Evolutionary conservation across 2,329 filamentous ascomycete genomes (phyloP).

Genomic region (Balansia obtecta): DNA sequence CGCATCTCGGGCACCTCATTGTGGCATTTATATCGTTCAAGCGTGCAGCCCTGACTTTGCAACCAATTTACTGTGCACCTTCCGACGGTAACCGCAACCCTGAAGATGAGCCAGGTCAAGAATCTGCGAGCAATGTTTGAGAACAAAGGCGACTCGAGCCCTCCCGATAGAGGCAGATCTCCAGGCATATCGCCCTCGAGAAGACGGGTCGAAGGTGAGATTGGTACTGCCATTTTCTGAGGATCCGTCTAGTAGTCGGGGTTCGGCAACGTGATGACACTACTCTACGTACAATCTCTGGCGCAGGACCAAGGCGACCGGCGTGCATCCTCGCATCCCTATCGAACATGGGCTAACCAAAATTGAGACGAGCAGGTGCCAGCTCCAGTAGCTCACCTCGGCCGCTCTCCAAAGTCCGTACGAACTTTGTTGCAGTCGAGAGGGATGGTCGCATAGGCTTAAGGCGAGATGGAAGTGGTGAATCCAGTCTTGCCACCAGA

Average conservation of each 20-base stretch:
- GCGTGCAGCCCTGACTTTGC: neutral
- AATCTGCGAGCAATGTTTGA: conserved; percentile 75
- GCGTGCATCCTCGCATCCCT: neutral
- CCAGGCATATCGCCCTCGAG: conserved; percentile 35
- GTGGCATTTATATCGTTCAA: neutral
- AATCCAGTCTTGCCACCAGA: conserved; percentile 25
- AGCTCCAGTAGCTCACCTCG: conserved; percentile 40
- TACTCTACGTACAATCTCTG: neutral
- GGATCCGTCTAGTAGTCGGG: neutral
- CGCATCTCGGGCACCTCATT: too few relatives aligned
- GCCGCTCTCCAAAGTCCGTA: conserved; percentile 62
- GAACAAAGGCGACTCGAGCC: conserved; percentile 52
- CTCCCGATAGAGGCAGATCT: conserved; percentile 58
- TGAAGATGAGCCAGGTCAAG: conserved; percentile 51
- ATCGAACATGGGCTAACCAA: conserved; percentile 12
- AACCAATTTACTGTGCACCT: neutral
- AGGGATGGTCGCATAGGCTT: conserved; percentile 47
- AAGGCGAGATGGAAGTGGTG: conserved; percentile 26
- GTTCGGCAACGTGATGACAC: neutral
- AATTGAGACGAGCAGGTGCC: conserved; percentile 14
- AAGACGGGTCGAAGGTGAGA: conserved; percentile 11
- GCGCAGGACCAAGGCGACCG: neutral
- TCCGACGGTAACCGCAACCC: neutral
- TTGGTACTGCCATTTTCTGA: neutral
- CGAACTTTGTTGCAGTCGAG: conserved; percentile 64